A percentile compares a stretch with the other conserved stretches of the same genome.
Evolutionary conservation across 257 asterid species (phyloP).

Genomic region (Scutellaria baicalensis): DNA sequence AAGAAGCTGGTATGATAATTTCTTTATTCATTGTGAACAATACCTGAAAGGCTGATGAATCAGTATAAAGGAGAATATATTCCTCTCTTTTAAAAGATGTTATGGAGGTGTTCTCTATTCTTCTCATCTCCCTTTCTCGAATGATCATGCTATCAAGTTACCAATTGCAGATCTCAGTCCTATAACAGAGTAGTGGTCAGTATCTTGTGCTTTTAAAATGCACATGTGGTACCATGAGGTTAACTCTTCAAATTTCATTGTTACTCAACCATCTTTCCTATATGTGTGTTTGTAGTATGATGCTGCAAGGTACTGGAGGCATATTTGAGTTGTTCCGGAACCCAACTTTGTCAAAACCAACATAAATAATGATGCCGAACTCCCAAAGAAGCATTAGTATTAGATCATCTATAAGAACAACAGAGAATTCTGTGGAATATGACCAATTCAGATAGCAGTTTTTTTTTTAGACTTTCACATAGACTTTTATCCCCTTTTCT

Average conservation of each 20-base stretch:
- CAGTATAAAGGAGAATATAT: background rate
- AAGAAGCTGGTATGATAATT: slow-evolving; percentile 54
- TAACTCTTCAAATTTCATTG: too few species aligned
- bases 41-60: background rate
- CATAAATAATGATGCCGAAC: background rate
- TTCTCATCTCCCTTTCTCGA: background rate
- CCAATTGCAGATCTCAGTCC: background rate
- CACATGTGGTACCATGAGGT: too few species aligned
- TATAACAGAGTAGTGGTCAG: too few species aligned
- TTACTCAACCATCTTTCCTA: too few species aligned
- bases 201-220: too few species aligned
- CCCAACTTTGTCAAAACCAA: background rate
- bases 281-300: background rate
- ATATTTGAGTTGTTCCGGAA: background rate
- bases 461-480: background rate
- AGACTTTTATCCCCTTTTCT: background rate
- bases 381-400: background rate
- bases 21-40: slow-evolving; percentile 7
- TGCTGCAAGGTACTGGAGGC: background rate
- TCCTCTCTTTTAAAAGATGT: background rate
- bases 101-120: background rate
- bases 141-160: background rate
- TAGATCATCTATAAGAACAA: background rate
- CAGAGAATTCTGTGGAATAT: background rate
- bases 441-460: background rate